Evolutionary conservation across 2,329 filamentous ascomycete genomes (phyloP), one percentile per base, ranked within the genome.

Genomic region (Exophiala phaeomuriformis): DNA sequence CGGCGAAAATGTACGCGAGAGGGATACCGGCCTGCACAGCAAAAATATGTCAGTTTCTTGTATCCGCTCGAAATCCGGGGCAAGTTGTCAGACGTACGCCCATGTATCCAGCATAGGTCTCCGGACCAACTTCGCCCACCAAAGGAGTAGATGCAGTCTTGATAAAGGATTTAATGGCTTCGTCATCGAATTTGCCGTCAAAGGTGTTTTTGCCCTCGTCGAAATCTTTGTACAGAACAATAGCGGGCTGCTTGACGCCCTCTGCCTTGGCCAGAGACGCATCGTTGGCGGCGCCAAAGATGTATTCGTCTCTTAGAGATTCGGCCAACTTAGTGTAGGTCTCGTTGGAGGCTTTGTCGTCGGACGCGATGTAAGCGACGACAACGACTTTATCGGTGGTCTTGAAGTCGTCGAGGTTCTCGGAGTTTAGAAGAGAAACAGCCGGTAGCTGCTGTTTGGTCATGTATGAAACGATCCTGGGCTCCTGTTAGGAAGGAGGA

Each of bases 91-190:
- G 19, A 51, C 77, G 63, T 72, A 81, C 79, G 51, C 84, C 83
- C 86, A 97, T 98, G 81, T 98, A 98, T 68, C 80, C 83, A 57
- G 87, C 80, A 78, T 98, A 98, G 61, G 93, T 98, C 73, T 97
- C 93, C 58, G 93, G 93, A 65, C 91, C 91, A 64, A 98, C 86
- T 77, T 96, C 93, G 59, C 93, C 93, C 62, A 98, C 85, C 66
- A 98, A 78, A 61, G 93, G 93, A 56, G 87, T 95, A 64, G 90
- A 84, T 57, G 90, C 78, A 46, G 82, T 84, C 79, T 90, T 90
- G 71, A 87, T 83, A 75, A 95, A 98, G 63, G 79, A 79, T 68
- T 83, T 81, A 66, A 98, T 89, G 49, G 82, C 81, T 57, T 90
- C 88, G 57, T 79, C 80, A 40, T 89, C 86, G 67, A 97, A 90